Conservation (phyloP, 768 basidiomycete species). For the Leccinum subtestaceum region DNA sequence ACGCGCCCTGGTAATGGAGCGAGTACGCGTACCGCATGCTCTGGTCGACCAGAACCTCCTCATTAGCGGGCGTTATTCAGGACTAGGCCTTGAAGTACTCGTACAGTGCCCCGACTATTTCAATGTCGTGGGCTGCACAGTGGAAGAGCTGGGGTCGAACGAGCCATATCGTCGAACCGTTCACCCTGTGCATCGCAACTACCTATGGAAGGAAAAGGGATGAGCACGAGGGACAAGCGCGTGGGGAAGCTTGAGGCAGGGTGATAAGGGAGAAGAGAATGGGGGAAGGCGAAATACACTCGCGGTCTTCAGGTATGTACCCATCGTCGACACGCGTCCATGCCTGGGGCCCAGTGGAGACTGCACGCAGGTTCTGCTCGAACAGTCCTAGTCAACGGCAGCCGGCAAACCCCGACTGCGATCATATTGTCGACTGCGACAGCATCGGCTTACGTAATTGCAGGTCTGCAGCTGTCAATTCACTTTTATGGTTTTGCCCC, state of each 20-base stretch:
- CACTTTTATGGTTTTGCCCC: too few species aligned
- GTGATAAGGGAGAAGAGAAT: too few species aligned
- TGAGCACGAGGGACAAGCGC: neutral
- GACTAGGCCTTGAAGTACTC: conserved; percentile 27
- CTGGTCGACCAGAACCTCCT: conserved; percentile 16
- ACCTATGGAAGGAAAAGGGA: conserved; percentile 18
- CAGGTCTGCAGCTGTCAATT: too few species aligned
- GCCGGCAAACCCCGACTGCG: too few species aligned
- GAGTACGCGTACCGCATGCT: conserved; percentile 31
- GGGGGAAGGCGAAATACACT: too few species aligned
- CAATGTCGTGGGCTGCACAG: conserved; percentile 44
- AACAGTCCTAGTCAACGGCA: too few species aligned
- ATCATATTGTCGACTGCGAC: too few species aligned
- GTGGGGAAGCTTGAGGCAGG: too few species aligned
- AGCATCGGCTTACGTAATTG: neutral
- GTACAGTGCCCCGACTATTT: conserved; percentile 37
- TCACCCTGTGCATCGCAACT: conserved; percentile 35
- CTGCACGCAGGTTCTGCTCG: too few species aligned
- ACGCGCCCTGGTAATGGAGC: conserved; percentile 28
- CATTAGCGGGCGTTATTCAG: conserved; percentile 22
- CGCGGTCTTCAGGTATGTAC: too few species aligned
- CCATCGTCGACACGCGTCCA: too few species aligned
- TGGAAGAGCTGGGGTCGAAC: conserved; percentile 32
- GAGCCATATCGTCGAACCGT: conserved; percentile 33
- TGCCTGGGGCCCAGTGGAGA: too few species aligned